These are phyloP conservation scores for Toxicodendron radicans DNA, from an alignment of 345 rosid species.

Conservation along the genomic window DNA sequence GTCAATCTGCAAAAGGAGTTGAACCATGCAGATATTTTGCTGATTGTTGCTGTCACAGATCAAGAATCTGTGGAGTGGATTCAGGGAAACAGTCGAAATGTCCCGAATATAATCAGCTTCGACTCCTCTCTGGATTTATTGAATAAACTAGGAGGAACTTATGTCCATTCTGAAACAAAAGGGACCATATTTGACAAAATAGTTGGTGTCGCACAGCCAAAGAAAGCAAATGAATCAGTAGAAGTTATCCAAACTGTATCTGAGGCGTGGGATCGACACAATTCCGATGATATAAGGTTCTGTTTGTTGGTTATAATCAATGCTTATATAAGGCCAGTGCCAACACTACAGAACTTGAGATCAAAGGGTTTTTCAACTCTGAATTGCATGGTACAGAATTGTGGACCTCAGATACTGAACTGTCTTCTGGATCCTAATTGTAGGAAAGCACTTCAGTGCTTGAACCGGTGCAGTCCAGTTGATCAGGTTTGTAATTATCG, in stretches of 20 bases:
- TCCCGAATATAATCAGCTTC: conserved; percentile 65
- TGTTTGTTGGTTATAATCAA: conserved; percentile 78
- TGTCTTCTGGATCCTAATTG: conserved; percentile 85
- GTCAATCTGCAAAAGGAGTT: conserved; percentile 43
- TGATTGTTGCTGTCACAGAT: conserved; percentile 55
- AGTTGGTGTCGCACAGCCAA: conserved; percentile 24
- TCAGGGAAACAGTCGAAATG: conserved; percentile 32
- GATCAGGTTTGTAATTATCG: conserved; percentile 92
- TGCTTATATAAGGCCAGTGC: conserved; percentile 79
- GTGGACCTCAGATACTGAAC: conserved; percentile 80
- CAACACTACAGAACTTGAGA: conserved; percentile 73
- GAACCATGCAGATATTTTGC: conserved; percentile 55
- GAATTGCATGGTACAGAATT: conserved; percentile 79
- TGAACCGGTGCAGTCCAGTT: conserved; percentile 86
- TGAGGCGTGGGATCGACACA: conserved; percentile 83
- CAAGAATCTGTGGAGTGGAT: conserved; percentile 65
- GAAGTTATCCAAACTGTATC: conserved; percentile 63
- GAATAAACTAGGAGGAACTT: conserved; percentile 65
- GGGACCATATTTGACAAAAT: conserved; percentile 35
- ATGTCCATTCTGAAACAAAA: conserved; percentile 31
- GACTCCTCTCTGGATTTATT: conserved; percentile 48
- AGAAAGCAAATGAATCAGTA: conserved; percentile 39
- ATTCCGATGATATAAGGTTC: conserved; percentile 88
- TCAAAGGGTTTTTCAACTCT: conserved; percentile 88
- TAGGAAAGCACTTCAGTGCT: conserved; percentile 89